phyloP scores from a whole-genome alignment of 1,139 yeast genomes.

The Saccharomyces hybrid region DNA sequence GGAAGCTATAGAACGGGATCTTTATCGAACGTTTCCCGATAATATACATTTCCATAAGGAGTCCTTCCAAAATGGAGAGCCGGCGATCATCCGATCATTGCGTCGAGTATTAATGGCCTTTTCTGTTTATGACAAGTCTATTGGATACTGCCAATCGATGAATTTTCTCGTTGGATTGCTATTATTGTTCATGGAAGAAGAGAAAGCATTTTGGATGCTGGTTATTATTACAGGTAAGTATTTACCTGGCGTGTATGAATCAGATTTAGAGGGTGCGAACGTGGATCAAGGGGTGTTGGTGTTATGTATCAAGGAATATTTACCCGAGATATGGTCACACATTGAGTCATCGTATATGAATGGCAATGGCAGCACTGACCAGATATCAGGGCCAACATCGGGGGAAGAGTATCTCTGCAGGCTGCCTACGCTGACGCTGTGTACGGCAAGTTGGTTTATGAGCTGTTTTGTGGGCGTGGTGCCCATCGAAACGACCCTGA shows the following conservation, averaged over 20 bases:
- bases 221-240: constrained; percentile 79
- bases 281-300: constrained; percentile 90
- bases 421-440: constrained; percentile 82
- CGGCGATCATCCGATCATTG: constrained; percentile 59
- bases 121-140: constrained; percentile 76
- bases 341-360: constrained; percentile 33
- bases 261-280: constrained; percentile 86
- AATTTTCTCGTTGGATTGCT: constrained; percentile 85
- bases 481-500: constrained; percentile 76
- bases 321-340: constrained; percentile 71
- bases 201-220: constrained; percentile 89
- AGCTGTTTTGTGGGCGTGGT: constrained; percentile 80
- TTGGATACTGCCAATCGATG: constrained; percentile 92
- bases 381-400: constrained; percentile 2
- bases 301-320: constrained; percentile 72
- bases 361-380: constrained; percentile 4
- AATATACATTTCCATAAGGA: constrained; percentile 59
- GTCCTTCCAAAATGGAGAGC: constrained; percentile 36
- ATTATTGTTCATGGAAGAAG: constrained; percentile 79
- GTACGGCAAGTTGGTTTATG: constrained; percentile 98
- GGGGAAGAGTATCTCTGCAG: constrained; percentile 59
- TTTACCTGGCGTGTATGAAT: constrained; percentile 85
- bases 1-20: constrained; percentile 87
- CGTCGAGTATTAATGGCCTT: constrained; percentile 78
- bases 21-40: constrained; percentile 91